Conservation (phyloP, 2,329 filamentous ascomycete species). For the Cladorrhinum sp. region DNA sequence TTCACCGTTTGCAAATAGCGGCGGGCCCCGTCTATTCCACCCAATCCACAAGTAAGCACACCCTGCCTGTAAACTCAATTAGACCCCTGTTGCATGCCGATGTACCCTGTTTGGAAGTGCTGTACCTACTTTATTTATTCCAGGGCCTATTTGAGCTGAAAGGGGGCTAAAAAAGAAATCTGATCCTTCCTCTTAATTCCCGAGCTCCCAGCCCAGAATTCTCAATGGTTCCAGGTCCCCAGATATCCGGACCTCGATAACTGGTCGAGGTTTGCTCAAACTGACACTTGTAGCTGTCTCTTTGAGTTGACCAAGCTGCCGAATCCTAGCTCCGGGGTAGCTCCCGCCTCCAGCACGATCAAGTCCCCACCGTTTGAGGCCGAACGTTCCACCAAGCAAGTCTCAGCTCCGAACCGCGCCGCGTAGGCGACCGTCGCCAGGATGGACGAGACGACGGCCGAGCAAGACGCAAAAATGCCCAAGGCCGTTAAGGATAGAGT, state of each 20-base stretch:
- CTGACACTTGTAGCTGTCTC: not conserved
- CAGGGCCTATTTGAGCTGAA: not conserved
- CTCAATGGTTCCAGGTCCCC: not conserved
- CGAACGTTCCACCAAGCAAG: not conserved
- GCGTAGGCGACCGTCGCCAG: not conserved
- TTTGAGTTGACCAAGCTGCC: no score
- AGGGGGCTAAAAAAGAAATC: not conserved
- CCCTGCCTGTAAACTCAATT: not conserved
- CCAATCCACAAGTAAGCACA: no score
- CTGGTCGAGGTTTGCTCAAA: not conserved
- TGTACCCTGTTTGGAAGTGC: not conserved
- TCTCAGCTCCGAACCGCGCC: not conserved
- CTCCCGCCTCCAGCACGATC: not conserved
- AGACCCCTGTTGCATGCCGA: not conserved
- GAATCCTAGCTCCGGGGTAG: not conserved
- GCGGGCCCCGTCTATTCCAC: not conserved
- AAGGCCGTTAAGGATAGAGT: conserved; percentile 75
- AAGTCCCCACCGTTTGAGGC: not conserved
- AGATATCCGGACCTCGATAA: not conserved
- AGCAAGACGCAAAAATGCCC: conserved; percentile 31
- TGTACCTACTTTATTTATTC: not conserved
- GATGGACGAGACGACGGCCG: not conserved
- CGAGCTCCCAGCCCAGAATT: not conserved
- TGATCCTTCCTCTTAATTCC: not conserved
- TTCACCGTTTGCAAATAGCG: not conserved